Conservation (phyloP, 2,329 filamentous ascomycete genomes). For the Fusarium piperis region DNA sequence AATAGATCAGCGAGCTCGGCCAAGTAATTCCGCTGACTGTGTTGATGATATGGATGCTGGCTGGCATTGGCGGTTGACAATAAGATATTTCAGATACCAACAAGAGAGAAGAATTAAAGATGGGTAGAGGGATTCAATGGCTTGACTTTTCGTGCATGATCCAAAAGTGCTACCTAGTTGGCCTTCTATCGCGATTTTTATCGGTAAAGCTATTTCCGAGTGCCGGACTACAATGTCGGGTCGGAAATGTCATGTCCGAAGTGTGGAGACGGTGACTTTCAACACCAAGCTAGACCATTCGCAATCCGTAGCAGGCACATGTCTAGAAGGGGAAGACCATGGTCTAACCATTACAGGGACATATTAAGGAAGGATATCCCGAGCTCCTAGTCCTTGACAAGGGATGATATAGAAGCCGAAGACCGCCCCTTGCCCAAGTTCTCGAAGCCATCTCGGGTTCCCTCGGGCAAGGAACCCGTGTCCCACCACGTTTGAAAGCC, state of each 20-base stretch:
- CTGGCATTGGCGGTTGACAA: neutral
- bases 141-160: neutral
- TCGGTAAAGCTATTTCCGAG: neutral
- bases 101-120: neutral
- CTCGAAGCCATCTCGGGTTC: constrained; percentile 1
- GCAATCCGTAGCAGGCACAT: neutral
- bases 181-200: neutral
- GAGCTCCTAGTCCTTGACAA: neutral
- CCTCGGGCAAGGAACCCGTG: neutral
- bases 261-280: neutral
- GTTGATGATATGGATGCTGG: neutral
- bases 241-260: neutral
- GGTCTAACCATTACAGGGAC: neutral
- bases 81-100: neutral
- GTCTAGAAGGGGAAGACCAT: neutral
- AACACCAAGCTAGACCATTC: neutral
- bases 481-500: neutral
- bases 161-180: neutral
- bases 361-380: neutral
- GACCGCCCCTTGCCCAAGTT: neutral
- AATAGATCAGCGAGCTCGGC: neutral
- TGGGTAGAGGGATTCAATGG: fast-evolving
- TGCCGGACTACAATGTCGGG: neutral
- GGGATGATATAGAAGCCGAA: neutral
- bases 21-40: neutral